These are phyloP conservation scores for Moesziomyces sp. DNA, from an alignment of 1,284 basidiomycete species.

Conservation along the genomic window DNA sequence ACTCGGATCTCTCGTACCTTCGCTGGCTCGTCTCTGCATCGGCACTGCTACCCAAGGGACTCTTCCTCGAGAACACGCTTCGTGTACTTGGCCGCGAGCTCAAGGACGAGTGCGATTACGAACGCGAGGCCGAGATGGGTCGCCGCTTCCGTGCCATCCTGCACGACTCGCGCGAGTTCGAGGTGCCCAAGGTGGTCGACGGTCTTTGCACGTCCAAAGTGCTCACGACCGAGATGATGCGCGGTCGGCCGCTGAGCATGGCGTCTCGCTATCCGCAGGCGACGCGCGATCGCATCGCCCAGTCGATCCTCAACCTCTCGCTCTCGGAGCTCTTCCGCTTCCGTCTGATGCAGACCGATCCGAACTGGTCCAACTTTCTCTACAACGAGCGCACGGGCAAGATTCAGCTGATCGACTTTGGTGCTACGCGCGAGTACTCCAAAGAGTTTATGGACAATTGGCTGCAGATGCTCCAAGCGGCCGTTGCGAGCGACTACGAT, in stretches of 20 bases:
- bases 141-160: slow-evolving; percentile 72
- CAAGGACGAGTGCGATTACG: slow-evolving; percentile 94
- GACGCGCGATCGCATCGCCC: slow-evolving; percentile 87
- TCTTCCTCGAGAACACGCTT: slow-evolving; percentile 82
- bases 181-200: slow-evolving; percentile 83
- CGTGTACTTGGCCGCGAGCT: slow-evolving; percentile 89
- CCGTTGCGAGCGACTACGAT: slow-evolving; percentile 77
- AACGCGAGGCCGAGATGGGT: slow-evolving; percentile 83
- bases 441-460: slow-evolving; percentile 89
- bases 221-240: slow-evolving; percentile 88
- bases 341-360: slow-evolving; percentile 96
- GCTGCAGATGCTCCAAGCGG: slow-evolving; percentile 82
- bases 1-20: slow-evolving; percentile 87
- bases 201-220: slow-evolving; percentile 82
- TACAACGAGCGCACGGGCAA: slow-evolving; percentile 74
- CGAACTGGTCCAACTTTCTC: slow-evolving; percentile 98
- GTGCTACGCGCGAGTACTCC: slow-evolving; percentile 87
- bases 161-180: slow-evolving; percentile 73
- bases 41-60: slow-evolving; percentile 81
- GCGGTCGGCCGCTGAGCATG: slow-evolving; percentile 79
- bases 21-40: slow-evolving; percentile 84
- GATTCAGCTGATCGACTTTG: slow-evolving; percentile 95
- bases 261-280: slow-evolving; percentile 75
- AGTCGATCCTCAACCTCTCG: slow-evolving; percentile 84
- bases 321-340: slow-evolving; percentile 90